A percentile compares a stretch with the other conserved stretches of the same genome.
Conservation (phyloP, 2,329 filamentous ascomycete genomes). For the Pestalotiopsis sp. region DNA sequence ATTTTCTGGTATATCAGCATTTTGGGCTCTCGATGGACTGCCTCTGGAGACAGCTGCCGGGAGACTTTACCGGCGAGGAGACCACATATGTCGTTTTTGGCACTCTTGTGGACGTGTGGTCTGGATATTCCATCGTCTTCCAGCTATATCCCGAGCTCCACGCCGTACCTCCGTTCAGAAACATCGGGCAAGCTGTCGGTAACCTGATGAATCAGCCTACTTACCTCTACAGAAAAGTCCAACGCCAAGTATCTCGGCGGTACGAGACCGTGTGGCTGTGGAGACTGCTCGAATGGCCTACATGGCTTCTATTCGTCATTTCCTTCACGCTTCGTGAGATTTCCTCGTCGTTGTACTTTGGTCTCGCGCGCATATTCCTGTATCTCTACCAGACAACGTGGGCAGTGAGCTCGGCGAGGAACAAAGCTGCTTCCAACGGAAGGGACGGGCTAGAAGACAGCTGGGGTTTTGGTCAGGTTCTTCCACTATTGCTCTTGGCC, state of each 20-base stretch:
- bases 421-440: not conserved
- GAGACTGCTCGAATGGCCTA: not conserved
- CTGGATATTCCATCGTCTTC: not conserved
- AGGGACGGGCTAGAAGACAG: not conserved
- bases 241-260: not conserved
- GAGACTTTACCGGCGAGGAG: not conserved
- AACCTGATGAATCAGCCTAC: not conserved
- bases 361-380: not conserved
- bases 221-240: not conserved
- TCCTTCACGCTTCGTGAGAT: not conserved
- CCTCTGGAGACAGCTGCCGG: not conserved
- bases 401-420: not conserved
- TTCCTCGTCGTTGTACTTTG: not conserved
- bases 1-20: not conserved
- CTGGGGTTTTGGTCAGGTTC: constrained; percentile 16
- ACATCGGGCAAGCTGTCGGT: not conserved
- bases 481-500: constrained; percentile 15
- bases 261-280: constrained; percentile 6
- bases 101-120: not conserved
- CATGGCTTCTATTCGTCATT: not conserved
- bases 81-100: not conserved
- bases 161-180: not conserved
- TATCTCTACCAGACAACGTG: not conserved
- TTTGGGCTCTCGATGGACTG: not conserved
- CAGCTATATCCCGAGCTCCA: not conserved